Conservation (phyloP, 73 alveolate species). For the Urostyla sp. region DNA sequence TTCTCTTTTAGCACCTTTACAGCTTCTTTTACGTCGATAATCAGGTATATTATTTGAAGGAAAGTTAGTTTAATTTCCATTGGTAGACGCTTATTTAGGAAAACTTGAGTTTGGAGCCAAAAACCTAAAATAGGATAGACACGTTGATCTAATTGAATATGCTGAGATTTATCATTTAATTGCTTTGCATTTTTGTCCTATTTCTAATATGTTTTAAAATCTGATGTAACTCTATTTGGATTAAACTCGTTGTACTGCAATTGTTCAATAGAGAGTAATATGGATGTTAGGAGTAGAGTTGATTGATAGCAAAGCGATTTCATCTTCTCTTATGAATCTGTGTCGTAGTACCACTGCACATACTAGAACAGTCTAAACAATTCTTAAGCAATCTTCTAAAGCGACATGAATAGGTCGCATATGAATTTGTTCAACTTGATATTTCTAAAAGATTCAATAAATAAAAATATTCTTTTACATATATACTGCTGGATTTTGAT, state of each 20-base stretch:
- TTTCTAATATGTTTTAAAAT: constrained; percentile 18
- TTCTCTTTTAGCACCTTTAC: constrained; percentile 27
- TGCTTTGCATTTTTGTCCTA: constrained; percentile 22
- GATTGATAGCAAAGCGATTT: constrained; percentile 10
- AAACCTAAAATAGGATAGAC: not conserved
- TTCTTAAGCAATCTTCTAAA: constrained; percentile 10
- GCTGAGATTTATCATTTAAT: constrained; percentile 46
- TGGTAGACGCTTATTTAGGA: constrained; percentile 39
- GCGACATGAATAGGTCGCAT: not conserved
- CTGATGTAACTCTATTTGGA: constrained; percentile 41
- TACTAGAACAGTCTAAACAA: constrained; percentile 8
- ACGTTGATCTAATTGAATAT: constrained; percentile 7
- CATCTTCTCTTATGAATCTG: not conserved
- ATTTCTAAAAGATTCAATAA: too few species aligned
- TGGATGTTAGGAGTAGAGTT: constrained; percentile 22
- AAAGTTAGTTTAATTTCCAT: constrained; percentile 41
- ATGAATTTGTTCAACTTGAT: constrained; percentile 41
- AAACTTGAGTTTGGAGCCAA: constrained; percentile 33
- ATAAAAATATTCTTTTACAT: too few species aligned
- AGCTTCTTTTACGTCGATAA: constrained; percentile 34
- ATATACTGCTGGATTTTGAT: constrained; percentile 47
- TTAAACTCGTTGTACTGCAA: constrained; percentile 36
- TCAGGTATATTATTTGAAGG: constrained; percentile 39
- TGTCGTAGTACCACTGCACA: too few species aligned
- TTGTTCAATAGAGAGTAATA: constrained; percentile 39